Base-by-base conservation (phyloP, 192 early-diverging fungal species). In the Lunasporangiospora selenospora region DNA sequence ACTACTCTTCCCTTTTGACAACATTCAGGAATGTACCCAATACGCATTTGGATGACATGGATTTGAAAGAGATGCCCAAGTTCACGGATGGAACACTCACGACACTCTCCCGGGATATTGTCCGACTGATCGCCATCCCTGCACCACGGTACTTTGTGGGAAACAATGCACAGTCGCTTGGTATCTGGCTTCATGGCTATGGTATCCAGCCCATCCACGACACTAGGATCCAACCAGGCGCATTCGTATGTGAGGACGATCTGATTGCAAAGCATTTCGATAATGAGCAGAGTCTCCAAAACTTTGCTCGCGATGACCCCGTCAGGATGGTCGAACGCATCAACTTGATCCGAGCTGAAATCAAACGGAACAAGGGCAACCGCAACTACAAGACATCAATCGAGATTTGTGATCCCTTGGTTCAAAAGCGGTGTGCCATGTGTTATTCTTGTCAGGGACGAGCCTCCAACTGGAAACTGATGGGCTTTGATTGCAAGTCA, bases 231-330 rank as follows among this genome's bases (percentile, higher is more conserved):
- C 82, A 84, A 26, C 80, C 80, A 7, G 77, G 76, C 34, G 80
- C 69, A 8, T 73, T 81, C 61, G 80, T 81, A 6, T 84, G 82
- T 32, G 82, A 84, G 23, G 80, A 84, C 15, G 77, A 81, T 39
- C 62, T 84, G 71, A 80, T 84, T 61, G 82, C 77, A 7, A 84
- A 84, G 38, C 82, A 84, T 30, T 84, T 84, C 53, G 79, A 78
- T 45, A 78, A 79, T 36, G 69, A 73, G 29, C 54, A 53, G 3
- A 73, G 69, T 40, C 33, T 73, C 3, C 0, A 2, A 19, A 4
- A 2, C 8, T 36, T 47, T 3, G 60, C 69, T 13, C 69, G 53
- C 37, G 69, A 73, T 12, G 55, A 73, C 36, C 61, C 73, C 43
- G 45, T 62, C 24, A 67, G 42, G 46, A 64, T 76, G 82, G 75